phyloP scores from a whole-genome alignment of 768 basidiomycete genomes.

The Phanerochaete carnosa region DNA sequence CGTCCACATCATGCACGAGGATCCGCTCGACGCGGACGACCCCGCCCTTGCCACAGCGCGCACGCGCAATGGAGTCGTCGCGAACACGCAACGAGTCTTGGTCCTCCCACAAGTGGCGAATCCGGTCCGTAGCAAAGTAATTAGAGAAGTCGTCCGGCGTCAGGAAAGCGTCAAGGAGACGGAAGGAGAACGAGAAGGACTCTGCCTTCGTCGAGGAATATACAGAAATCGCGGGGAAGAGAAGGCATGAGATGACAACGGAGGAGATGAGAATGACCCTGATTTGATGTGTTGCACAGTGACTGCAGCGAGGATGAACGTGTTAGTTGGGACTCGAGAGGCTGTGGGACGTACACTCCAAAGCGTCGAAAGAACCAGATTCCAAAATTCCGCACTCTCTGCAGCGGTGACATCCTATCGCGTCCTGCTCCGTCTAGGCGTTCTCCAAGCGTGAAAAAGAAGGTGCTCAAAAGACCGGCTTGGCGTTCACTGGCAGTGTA shows the following conservation, averaged over 20 bases:
- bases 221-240: slow-evolving; percentile 86
- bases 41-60: slow-evolving; percentile 65
- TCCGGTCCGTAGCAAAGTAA: slow-evolving; percentile 55
- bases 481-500: not conserved
- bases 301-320: slow-evolving; percentile 39
- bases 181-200: slow-evolving; percentile 47
- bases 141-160: slow-evolving; percentile 50
- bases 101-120: slow-evolving; percentile 70
- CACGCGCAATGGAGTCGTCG: slow-evolving; percentile 68
- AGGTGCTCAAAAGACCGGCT: not conserved
- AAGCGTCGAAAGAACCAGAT: slow-evolving; percentile 64
- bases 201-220: slow-evolving; percentile 74
- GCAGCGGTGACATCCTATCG: slow-evolving; percentile 15
- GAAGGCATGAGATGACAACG: slow-evolving; percentile 84
- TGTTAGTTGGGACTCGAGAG: not conserved
- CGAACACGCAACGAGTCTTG: slow-evolving; percentile 60
- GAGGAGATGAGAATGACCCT: slow-evolving; percentile 85
- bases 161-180: slow-evolving; percentile 61
- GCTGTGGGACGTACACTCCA: slow-evolving; percentile 60
- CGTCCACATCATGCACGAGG: slow-evolving; percentile 55
- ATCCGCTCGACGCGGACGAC: slow-evolving; percentile 78
- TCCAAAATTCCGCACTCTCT: slow-evolving; percentile 36
- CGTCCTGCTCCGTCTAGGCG: not conserved
- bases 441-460: not conserved
- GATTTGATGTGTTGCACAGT: slow-evolving; percentile 88